Base-by-base conservation (phyloP, 164 flowering plant genomes). In the Annona squamosa region DNA sequence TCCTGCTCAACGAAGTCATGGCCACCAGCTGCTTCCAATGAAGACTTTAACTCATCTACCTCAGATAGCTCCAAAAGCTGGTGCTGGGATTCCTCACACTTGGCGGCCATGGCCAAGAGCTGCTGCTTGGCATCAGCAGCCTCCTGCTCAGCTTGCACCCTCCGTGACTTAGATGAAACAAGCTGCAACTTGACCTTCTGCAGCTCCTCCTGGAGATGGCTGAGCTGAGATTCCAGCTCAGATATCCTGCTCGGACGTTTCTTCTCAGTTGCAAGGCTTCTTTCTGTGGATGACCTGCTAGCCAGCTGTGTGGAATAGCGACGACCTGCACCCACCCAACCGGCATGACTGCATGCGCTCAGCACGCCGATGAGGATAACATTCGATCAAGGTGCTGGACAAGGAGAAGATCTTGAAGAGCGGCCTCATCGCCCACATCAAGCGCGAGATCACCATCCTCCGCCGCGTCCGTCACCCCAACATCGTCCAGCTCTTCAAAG, bases 101-200 rank as follows among this genome's bases (percentile, higher is more conserved):
- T 84, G 18, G 72, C 71, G 52, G 93, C 83, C 75, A 92, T 46
- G 69, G 78, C 87, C 7, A 64, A 61, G 6, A 91, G 82, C 79
- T 90, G 87, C 75, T 86, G 85, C 81, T 85, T 84, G 62, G 88
- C 77, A 46, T 90, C 93, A 74, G 90, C 95, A 17, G 93, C 97
- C 46, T 93, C 94, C 69, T 78, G 83, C 76, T 83, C 82, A 10
- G 90, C 92, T 64, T 75, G 82, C 71, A 65, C 79, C 83, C 85
- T 91, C 46, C 77, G 77, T 77, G 90, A 81, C 74, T 96, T 92
- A 3, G 93, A 86, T 5, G 80, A 77, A 77, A 18, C 73, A 46
- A 95, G 78, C 79, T 88, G 89, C 65, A 88, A 91, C 74, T 86
- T 91, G 4, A 85, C 83, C 66, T 79, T 89, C 83, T 87, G 87